Evolutionary conservation across 1,284 basidiomycete genomes (phyloP).

Genomic region (Dichomitus squalens): DNA sequence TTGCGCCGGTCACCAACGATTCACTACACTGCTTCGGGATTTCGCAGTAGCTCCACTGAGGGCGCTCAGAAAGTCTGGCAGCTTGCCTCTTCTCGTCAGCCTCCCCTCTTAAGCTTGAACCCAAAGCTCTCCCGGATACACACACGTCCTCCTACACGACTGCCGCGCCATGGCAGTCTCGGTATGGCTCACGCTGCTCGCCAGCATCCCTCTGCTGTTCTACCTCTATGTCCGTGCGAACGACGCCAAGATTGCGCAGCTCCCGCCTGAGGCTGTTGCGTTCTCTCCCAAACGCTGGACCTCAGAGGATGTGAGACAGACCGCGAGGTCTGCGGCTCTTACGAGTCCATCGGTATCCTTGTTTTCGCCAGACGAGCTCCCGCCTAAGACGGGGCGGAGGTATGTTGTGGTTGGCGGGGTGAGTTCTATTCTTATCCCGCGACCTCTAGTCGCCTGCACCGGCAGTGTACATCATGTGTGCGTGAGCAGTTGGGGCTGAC

Average conservation of each 20-base stretch:
- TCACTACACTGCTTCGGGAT: no score
- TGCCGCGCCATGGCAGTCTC: slow-evolving; percentile 10
- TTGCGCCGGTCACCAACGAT: no score
- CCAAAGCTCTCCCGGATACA: not conserved
- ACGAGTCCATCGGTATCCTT: slow-evolving; percentile 34
- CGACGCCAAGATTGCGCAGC: slow-evolving; percentile 47
- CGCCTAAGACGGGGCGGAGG: slow-evolving; percentile 54
- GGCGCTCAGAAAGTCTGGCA: not conserved
- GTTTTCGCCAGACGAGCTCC: slow-evolving; percentile 41
- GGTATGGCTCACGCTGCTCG: slow-evolving; percentile 15
- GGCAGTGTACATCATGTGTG: no score
- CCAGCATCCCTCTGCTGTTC: slow-evolving; percentile 22
- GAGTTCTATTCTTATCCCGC: slow-evolving; percentile 18
- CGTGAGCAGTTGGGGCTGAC: not conserved
- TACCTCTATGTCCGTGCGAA: slow-evolving; percentile 53
- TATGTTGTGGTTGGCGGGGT: slow-evolving; percentile 62
- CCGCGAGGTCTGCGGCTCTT: slow-evolving; percentile 35
- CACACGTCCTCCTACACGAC: not conserved
- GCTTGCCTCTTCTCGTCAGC: not conserved
- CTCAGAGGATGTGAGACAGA: slow-evolving; percentile 38
- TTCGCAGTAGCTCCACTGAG: not conserved
- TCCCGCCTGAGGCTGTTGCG: slow-evolving; percentile 44
- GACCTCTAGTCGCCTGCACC: not conserved
- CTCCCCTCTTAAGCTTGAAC: no score
- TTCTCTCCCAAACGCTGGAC: slow-evolving; percentile 52